Conservation (phyloP, 2,329 filamentous ascomycete species). For the Fusarium tupiense region DNA sequence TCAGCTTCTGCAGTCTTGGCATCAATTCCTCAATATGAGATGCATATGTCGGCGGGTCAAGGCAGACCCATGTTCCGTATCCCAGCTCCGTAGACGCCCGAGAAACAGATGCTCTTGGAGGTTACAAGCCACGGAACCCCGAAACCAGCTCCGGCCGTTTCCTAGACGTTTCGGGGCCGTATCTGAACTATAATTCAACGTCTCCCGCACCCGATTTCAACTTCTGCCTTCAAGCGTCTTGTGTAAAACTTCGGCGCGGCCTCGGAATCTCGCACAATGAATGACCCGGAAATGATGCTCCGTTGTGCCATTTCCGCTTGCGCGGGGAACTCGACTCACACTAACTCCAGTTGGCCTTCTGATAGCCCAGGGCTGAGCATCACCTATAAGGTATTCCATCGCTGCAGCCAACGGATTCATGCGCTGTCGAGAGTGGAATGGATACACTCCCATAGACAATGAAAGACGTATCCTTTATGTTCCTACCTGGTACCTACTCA, state of each 20-base stretch:
- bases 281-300: constrained; percentile 11
- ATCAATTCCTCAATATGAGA: constrained; percentile 5
- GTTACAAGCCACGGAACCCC: constrained; percentile 8
- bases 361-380: background rate
- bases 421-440: background rate
- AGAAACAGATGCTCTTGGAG: constrained; percentile 15
- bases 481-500: background rate
- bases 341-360: constrained; percentile 10
- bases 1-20: constrained; percentile 1
- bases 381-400: constrained; percentile 11
- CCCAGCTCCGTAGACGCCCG: constrained; percentile 36
- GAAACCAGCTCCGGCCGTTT: constrained; percentile 21
- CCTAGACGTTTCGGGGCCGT: constrained; percentile 21
- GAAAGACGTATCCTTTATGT: constrained; percentile 1
- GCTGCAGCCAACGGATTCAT: constrained; percentile 6
- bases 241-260: background rate
- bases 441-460: background rate
- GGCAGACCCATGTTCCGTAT: background rate
- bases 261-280: background rate
- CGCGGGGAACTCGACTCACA: constrained; percentile 4
- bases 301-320: constrained; percentile 4
- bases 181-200: constrained; percentile 33
- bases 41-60: background rate
- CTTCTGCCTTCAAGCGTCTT: background rate
- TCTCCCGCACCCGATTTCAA: constrained; percentile 20